These are phyloP conservation scores for Claviceps paspali DNA, from an alignment of 2,329 filamentous ascomycete species.

Conservation along the genomic window DNA sequence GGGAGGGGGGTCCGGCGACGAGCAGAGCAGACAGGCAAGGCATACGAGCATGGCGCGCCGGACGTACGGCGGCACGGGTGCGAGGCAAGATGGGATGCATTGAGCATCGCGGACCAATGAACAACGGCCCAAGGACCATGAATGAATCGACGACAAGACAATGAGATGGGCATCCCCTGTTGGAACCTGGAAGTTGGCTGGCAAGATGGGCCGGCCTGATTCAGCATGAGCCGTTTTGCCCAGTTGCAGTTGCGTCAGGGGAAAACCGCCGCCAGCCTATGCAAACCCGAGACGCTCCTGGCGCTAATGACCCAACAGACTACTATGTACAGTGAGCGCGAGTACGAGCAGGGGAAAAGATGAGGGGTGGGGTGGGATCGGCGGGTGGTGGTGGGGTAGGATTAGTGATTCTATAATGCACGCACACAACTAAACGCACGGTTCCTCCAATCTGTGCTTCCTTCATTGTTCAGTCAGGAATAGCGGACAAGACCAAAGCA, in stretches of 20 bases:
- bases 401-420: no score
- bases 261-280: not conserved
- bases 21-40: not conserved
- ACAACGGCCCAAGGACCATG: no score
- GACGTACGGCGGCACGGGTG: not conserved
- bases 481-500: not conserved
- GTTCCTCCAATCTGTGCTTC: not conserved
- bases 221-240: not conserved
- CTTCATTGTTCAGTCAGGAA: not conserved
- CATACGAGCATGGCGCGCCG: no score
- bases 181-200: not conserved
- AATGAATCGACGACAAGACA: no score
- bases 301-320: not conserved
- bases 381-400: no score
- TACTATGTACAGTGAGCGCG: no score
- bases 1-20: not conserved
- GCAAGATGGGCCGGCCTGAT: not conserved
- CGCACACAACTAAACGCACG: no score
- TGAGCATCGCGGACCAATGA: no score
- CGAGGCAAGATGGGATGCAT: not conserved
- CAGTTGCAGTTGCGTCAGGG: constrained; percentile 1
- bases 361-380: no score
- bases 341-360: no score
- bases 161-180: no score
- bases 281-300: constrained; percentile 1